Conservation (phyloP, 2,329 filamentous ascomycete genomes). For the Fusarium ramigenum region DNA sequence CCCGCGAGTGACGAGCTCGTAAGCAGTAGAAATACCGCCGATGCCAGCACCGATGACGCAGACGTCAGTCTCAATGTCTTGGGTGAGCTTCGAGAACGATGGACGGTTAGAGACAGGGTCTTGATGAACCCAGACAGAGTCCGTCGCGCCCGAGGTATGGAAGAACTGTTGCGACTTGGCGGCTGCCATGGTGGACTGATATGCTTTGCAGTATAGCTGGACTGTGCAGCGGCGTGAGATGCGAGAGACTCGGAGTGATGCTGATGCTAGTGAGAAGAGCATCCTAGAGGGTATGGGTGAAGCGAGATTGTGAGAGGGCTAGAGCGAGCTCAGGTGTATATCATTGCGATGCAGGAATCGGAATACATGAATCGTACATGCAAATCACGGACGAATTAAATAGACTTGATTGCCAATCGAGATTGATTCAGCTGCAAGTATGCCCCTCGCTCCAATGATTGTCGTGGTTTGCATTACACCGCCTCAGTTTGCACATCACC, state of each 20-base stretch:
- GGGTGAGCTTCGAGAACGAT: not conserved
- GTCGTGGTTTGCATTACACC: not conserved
- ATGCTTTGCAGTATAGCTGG: conserved; percentile 1
- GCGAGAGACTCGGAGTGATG: not conserved
- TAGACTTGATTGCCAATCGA: not conserved
- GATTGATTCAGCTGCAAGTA: not conserved
- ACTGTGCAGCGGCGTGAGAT: conserved; percentile 2
- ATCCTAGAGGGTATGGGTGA: not conserved
- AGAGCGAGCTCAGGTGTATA: not conserved
- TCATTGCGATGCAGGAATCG: not conserved
- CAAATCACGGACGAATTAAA: not conserved
- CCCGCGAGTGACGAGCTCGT: conserved; percentile 57
- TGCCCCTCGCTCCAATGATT: not conserved
- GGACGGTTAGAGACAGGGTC: conserved; percentile 52
- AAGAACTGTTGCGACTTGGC: conserved; percentile 25
- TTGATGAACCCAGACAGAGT: conserved; percentile 63
- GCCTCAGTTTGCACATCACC: not conserved
- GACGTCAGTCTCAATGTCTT: conserved; percentile 20
- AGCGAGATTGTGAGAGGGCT: not conserved
- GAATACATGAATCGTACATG: not conserved
- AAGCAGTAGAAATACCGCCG: conserved; percentile 24
- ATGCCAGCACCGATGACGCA: conserved; percentile 32
- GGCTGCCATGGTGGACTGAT: conserved; percentile 16
- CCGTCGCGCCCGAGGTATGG: conserved; percentile 58
- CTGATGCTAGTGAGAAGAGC: conserved; percentile 9